Evolutionary conservation across 2,329 filamentous ascomycete species (phyloP), one percentile per base, ranked within the genome.

Genomic region (Torrubiellomyces zombiae): DNA sequence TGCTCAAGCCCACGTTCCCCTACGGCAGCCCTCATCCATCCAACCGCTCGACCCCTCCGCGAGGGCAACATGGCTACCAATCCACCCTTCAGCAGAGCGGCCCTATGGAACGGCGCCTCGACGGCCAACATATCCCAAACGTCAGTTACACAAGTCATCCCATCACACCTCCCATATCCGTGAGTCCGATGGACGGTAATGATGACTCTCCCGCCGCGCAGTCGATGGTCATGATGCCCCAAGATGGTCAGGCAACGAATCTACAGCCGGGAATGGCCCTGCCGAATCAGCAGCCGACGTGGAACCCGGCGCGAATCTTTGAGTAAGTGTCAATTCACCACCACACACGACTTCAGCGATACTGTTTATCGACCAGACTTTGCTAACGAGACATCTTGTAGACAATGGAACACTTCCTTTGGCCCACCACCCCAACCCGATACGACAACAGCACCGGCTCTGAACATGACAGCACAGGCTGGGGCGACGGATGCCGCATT

Each of bases 331-430:
- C 24, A 32, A 26, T 19, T n/a, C n/a, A n/a, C n/a, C n/a, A n/a
- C n/a, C n/a, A n/a, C n/a, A n/a, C n/a, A n/a, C n/a, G n/a, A n/a
- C n/a, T n/a, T n/a, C n/a, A n/a, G n/a, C n/a, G n/a, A n/a, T n/a
- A n/a, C n/a, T n/a, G n/a, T n/a, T 15, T 14, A 16, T 21, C 7
- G 7, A 13, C 7, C 20, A 11, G 14, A 7, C 20, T 9, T 14
- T 7, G 11, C 12, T 9, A 23, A 21, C 26, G 14, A 26, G n/a
- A 13, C 9, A 17, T n/a, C 14, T 14, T 20, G 5, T 28, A 92
- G 85, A 50, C 82, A 93, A 60, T 95, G 86, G 85, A 85, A 92
- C 51, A 75, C 78, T 44, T 85, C 86, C 36, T 95, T 94, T 56
- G 80, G 82, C 60, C 79, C 75, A 50, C 71, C 69, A 25, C 33